Base-by-base conservation (phyloP, 768 basidiomycete genomes). In the Lactarius evosmus region DNA sequence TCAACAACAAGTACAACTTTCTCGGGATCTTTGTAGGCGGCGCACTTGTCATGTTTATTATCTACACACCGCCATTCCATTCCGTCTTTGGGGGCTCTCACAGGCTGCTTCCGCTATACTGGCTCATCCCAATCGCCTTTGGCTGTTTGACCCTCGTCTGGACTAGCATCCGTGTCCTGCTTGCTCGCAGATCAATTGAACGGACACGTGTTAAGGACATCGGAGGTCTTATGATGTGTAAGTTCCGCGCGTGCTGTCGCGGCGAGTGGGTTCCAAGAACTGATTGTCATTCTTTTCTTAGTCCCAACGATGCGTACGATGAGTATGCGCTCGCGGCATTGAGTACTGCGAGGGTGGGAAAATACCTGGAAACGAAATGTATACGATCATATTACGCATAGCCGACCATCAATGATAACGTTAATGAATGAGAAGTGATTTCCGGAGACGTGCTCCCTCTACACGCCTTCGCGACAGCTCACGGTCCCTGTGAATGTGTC, bases 151-250 rank as follows among this genome's bases (percentile, higher is more conserved):
- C 85, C 7, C 75, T 88, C 12, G 78, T 71, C 0, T 87, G 85
- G 85, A 74, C 85, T 19, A 83, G 81, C 12, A 66, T 88, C 34
- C 78, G 86, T 4, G 86, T 88, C 27, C 50, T 87, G 22, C 62
- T 88, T 38, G 69, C 86, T 63, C 74, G 85, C 40, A 85, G 82
- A 70, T 79, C 80, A 19, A 74, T 86, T 27, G 82, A 85, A 69
- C 77, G 79, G 54, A 72, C 80, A 66, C 79, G 77, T 65, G 86
- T 86, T 41, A 85, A 84, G 69, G 84, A 86, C 72, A 86, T 88
- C 68, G 82, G 80, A 63, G 86, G 86, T 2, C 73, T 88, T 34
- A 83, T 83, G 83, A 87, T 88, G 87, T 86, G 86, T 87, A 78
- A 68, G 86, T 82, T 29, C 29, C 52, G 52, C n/a, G 16, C 41